Conservation (phyloP, 192 early-diverging fungal genomes). For the Coemansia sp. region DNA sequence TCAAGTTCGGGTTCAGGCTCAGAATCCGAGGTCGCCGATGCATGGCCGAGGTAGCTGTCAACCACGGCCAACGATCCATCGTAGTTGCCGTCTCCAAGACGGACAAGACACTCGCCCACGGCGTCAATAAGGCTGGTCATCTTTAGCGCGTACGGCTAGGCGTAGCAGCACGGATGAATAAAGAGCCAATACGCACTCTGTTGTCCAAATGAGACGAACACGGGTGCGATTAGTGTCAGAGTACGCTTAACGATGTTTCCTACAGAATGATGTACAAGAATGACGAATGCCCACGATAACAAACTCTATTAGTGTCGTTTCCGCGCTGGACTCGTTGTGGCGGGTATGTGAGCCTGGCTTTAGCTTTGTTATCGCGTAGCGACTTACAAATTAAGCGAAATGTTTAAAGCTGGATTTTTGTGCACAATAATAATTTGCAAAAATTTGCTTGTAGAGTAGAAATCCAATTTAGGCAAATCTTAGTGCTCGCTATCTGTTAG, state of each 20-base stretch:
- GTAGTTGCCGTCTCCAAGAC: constrained; percentile 35
- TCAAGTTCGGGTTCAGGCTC: background rate
- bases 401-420: background rate
- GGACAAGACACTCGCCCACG: constrained; percentile 38
- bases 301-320: background rate
- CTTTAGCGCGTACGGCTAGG: background rate
- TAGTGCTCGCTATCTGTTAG: background rate
- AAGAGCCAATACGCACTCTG: background rate
- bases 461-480: background rate
- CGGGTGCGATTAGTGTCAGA: background rate
- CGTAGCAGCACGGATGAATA: background rate
- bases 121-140: constrained; percentile 20
- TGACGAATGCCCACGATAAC: background rate
- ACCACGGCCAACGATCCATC: constrained; percentile 31
- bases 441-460: background rate
- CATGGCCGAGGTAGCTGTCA: constrained; percentile 10
- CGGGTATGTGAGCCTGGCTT: background rate
- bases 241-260: background rate
- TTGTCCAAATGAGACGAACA: background rate
- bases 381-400: background rate
- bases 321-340: background rate
- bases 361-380: background rate
- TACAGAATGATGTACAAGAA: background rate
- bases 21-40: background rate
- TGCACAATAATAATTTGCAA: background rate